Evolutionary conservation across 2,329 filamentous ascomycete species (phyloP).

Genomic region (Hysterium pulicare): DNA sequence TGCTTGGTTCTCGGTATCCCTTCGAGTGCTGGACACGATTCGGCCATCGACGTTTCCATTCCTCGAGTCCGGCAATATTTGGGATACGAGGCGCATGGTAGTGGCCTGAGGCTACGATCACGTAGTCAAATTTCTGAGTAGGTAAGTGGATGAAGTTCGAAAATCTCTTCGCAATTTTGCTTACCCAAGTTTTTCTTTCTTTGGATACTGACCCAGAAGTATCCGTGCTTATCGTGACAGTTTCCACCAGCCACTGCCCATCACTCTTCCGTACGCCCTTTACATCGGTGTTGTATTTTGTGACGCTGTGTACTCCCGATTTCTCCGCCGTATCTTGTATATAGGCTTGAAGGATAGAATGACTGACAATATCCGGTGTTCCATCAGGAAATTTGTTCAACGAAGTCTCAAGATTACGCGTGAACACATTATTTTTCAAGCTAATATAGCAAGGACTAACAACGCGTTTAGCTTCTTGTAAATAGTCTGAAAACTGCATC

Average conservation of each 20-base stretch:
- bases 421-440: conserved; percentile 54
- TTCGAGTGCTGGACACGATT: conserved; percentile 51
- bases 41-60: conserved; percentile 47
- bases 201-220: conserved; percentile 7
- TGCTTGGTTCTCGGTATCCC: conserved; percentile 45
- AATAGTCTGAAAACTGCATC: not conserved
- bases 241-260: conserved; percentile 51
- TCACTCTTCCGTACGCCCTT: conserved; percentile 48
- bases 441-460: conserved; percentile 51
- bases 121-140: conserved; percentile 46
- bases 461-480: conserved; percentile 5
- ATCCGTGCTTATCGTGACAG: conserved; percentile 41
- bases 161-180: too few relatives aligned
- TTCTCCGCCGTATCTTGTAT: conserved; percentile 56
- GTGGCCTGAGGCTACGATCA: conserved; percentile 55
- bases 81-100: conserved; percentile 53
- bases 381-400: conserved; percentile 56
- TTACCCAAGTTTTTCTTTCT: conserved; percentile 25
- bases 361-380: conserved; percentile 58
- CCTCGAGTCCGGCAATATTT: conserved; percentile 45
- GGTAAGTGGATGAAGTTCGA: too few relatives aligned
- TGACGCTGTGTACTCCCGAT: conserved; percentile 50
- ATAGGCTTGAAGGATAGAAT: conserved; percentile 56
- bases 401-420: conserved; percentile 48
- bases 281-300: conserved; percentile 59